Evolutionary conservation across 164 flowering plant genomes (phyloP), one percentile per base, ranked within the genome.

Genomic region (Nymphaea thermarum): DNA sequence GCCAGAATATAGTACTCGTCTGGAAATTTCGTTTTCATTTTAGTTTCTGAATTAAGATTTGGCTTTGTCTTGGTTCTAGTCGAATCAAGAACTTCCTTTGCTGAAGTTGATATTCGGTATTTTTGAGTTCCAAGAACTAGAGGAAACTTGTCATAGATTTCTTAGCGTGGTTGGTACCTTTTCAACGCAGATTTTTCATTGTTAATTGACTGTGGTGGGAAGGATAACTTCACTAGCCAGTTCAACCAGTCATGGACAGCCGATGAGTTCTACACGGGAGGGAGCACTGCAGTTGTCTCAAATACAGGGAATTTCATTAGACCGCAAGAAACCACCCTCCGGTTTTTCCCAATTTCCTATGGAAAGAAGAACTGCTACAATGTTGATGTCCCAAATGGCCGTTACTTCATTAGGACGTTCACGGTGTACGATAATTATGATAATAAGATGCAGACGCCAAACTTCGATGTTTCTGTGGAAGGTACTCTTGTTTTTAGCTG

Each of bases 341-440:
- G 98, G 16, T 90, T 67, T 87, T 95, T 95, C 76, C 97, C 98
- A 3, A 77, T 86, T 63, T 79, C 96, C 36, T 82, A 81, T 71
- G 99, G 99, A 65, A 92, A 90, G 70, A 95, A 95, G 75, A 95
- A 89, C 67, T 95, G 99, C 81, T 95, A 95, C 83, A n/a, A 76
- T 68, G 65, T 92, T 66, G 81, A 85, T 14, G 74, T 82, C 15
- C 80, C 89, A n/a, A 45, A 59, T 59, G 87, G 89, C 17, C 88
- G 97, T 3, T 95, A 85, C 82, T 83, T 75, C 70, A 42, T 95
- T 73, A 88, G 99, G 10, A 82, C 91, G 0, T 95, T 95, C 82
- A 90, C 86, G 14, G 93, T 89, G 63, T 95, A 95, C 73, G 99
- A 91, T 66, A 87, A 95, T 72, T 95, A 86, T 78, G 96, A 95